phyloP scores from a whole-genome alignment of 768 basidiomycete genomes.

The Lentinula sp. region DNA sequence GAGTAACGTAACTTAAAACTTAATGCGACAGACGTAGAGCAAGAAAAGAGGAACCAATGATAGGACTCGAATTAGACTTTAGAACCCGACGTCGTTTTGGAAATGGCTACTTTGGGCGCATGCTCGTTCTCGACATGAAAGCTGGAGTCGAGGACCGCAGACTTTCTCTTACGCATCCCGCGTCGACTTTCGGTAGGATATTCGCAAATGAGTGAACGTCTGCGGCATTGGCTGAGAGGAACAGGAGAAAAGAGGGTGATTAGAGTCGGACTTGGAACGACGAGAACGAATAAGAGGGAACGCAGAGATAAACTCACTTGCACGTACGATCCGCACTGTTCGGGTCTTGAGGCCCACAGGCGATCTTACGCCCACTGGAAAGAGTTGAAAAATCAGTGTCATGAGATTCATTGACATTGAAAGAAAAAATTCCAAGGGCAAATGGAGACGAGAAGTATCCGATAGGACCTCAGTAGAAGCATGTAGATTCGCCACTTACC shows the following conservation, averaged over 20 bases:
- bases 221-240: slow-evolving; percentile 58
- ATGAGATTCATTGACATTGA: background rate
- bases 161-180: slow-evolving; percentile 56
- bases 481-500: slow-evolving; percentile 13
- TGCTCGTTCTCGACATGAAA: background rate
- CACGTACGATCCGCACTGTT: slow-evolving; percentile 32
- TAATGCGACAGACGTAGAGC: background rate
- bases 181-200: slow-evolving; percentile 67
- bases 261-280: background rate
- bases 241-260: slow-evolving; percentile 12
- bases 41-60: slow-evolving; percentile 1
- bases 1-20: slow-evolving; percentile 4
- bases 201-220: slow-evolving; percentile 63
- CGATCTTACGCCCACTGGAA: slow-evolving; percentile 25
- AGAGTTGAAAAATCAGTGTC: background rate
- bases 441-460: background rate
- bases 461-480: background rate
- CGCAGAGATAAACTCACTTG: slow-evolving; percentile 24
- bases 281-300: background rate
- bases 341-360: slow-evolving; percentile 28
- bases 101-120: background rate
- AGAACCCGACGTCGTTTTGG: background rate
- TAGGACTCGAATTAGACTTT: background rate
- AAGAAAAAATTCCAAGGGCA: background rate
- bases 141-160: slow-evolving; percentile 1